Evolutionary conservation across 495 filamentous ascomycete genomes (phyloP).

Genomic region (Penicillium maclennaniae): DNA sequence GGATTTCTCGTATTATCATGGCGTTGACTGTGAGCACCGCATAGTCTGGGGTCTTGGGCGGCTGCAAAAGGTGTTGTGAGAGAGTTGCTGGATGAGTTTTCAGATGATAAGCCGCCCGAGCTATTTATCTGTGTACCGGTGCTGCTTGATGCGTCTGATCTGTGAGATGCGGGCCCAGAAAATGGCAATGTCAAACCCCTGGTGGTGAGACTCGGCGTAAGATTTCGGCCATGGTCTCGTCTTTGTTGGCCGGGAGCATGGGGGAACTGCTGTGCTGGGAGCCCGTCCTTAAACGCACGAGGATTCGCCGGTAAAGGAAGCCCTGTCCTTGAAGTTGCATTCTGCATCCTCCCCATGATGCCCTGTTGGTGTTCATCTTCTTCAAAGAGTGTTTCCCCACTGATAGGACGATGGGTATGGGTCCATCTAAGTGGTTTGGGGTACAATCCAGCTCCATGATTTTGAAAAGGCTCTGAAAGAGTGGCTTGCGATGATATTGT

Average conservation of each 20-base stretch:
- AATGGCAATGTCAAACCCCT: neutral
- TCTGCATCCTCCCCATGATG: neutral
- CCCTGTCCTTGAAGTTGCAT: constrained; percentile 20
- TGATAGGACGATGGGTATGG: constrained; percentile 31
- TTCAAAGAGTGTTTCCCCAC: constrained; percentile 38
- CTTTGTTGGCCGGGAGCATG: constrained; percentile 1
- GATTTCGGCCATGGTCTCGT: neutral
- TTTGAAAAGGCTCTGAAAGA: constrained; percentile 30
- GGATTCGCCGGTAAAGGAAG: constrained; percentile 40
- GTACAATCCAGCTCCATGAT: constrained; percentile 24
- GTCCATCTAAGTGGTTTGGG: constrained; percentile 39
- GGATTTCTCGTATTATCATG: constrained; percentile 1
- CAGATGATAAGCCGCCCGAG: constrained; percentile 6
- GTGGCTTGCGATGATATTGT: constrained; percentile 34
- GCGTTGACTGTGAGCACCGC: neutral
- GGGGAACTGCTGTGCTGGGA: constrained; percentile 16
- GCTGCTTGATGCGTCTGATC: constrained; percentile 6
- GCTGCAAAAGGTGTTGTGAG: constrained; percentile 6
- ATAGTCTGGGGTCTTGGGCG: constrained; percentile 1
- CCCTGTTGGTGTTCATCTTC: constrained; percentile 28
- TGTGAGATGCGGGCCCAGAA: neutral
- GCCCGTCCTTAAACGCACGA: constrained; percentile 32
- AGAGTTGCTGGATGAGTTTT: constrained; percentile 5
- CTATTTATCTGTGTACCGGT: constrained; percentile 7
- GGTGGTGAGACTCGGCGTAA: neutral